These are phyloP conservation scores for Microdochium bolleyi DNA, from an alignment of 2,329 filamentous ascomycete species.

Conservation along the genomic window DNA sequence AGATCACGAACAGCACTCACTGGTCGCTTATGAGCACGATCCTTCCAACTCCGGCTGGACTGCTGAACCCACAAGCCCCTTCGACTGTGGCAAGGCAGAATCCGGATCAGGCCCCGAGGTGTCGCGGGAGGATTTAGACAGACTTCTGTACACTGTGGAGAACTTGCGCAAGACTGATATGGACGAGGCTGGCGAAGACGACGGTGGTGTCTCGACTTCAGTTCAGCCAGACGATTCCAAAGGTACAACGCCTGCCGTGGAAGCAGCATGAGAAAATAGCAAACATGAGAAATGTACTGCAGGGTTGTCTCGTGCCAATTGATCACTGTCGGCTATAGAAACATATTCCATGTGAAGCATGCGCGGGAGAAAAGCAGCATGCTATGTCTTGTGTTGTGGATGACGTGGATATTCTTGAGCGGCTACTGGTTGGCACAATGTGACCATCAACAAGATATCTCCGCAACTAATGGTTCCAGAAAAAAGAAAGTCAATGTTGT, in stretches of 20 bases:
- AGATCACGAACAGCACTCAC: neutral
- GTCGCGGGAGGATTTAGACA: slow-evolving; percentile 16
- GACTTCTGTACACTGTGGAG: slow-evolving; percentile 17
- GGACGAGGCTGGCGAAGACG: slow-evolving; percentile 10
- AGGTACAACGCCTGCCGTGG: neutral
- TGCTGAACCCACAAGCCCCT: neutral
- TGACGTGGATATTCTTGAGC: no score
- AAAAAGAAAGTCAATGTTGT: no score
- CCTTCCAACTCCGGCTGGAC: neutral
- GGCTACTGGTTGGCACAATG: no score
- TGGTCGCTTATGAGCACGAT: neutral
- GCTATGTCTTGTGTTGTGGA: no score
- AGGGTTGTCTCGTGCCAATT: no score
- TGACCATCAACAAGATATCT: no score
- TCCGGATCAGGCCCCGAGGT: slow-evolving; percentile 6
- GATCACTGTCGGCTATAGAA: no score
- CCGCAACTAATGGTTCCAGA: no score
- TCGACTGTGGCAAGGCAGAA: slow-evolving; percentile 7
- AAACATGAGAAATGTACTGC: no score
- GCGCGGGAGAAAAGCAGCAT: no score
- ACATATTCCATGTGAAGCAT: no score
- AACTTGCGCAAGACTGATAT: slow-evolving; percentile 21
- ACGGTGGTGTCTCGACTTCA: neutral
- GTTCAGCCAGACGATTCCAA: neutral
- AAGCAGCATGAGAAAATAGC: neutral